phyloP scores from a whole-genome alignment of 306 rosid species.

The Pyrus pyrifolia region DNA sequence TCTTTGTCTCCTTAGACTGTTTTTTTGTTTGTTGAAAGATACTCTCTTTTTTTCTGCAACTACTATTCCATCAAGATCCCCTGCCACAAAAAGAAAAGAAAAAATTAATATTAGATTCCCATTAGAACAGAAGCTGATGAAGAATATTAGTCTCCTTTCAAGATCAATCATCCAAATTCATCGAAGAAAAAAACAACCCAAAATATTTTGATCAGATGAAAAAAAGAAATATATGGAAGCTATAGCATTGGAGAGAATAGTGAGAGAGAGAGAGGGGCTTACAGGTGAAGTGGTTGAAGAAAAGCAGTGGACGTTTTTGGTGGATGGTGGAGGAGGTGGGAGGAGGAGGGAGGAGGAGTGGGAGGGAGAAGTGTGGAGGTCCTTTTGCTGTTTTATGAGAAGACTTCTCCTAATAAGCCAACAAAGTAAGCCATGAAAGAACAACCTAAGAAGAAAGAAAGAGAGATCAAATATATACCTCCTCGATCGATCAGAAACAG shows the following conservation, averaged over 20 bases:
- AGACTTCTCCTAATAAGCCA: constrained; percentile 42
- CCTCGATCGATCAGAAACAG: constrained; percentile 35
- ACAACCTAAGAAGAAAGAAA: constrained; percentile 47
- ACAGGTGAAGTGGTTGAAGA: constrained; percentile 4
- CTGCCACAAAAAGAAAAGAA: background rate
- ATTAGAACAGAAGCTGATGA: background rate
- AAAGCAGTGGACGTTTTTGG: constrained; percentile 7
- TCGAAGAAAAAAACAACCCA: background rate
- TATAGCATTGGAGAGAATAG: background rate
- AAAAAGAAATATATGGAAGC: background rate
- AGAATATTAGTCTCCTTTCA: background rate
- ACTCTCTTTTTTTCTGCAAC: background rate
- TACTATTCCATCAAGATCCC: background rate
- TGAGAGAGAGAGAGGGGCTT: background rate
- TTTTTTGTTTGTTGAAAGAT: background rate
- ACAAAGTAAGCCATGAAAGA: constrained; percentile 37
- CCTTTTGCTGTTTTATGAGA: constrained; percentile 20
- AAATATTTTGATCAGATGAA: background rate
- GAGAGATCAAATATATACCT: constrained; percentile 43
- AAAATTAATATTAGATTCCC: background rate
- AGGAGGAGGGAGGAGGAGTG: background rate
- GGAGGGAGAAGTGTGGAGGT: constrained; percentile 11
- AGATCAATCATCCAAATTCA: background rate
- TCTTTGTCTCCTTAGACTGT: background rate
- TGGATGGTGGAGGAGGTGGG: constrained; percentile 8